Percentiles rank a stretch among this genome's conserved stretches.
phyloP scores from a whole-genome alignment of 1,139 yeast genomes.

The Geotrichum reessii region DNA sequence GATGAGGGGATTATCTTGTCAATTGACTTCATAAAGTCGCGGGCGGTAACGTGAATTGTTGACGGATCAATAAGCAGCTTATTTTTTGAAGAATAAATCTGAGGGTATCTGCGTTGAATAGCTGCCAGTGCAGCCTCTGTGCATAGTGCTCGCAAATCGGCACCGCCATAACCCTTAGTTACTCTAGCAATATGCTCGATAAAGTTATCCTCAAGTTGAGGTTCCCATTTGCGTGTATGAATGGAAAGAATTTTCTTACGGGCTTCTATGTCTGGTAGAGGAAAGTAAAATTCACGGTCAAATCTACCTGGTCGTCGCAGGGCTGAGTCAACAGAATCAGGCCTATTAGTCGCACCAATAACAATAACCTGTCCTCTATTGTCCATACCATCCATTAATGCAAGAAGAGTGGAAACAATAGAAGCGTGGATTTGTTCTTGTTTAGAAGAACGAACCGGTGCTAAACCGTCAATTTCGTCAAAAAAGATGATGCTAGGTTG shows the following conservation, averaged over 20 bases:
- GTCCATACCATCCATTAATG: conserved; percentile 99
- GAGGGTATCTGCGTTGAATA: conserved; percentile 89
- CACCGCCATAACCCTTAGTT: conserved; percentile 97
- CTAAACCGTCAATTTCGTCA: conserved; percentile 96
- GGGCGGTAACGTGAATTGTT: conserved; percentile 66
- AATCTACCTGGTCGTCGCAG: conserved; percentile 94
- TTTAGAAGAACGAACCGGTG: conserved; percentile 93
- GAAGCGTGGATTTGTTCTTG: conserved; percentile 98
- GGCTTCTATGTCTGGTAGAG: conserved; percentile 78
- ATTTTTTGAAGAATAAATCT: conserved; percentile 71
- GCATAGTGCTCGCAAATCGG: conserved; percentile 87
- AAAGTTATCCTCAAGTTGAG: conserved; percentile 56
- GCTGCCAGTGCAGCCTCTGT: conserved; percentile 94
- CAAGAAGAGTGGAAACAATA: conserved; percentile 87
- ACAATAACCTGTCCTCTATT: conserved; percentile 94
- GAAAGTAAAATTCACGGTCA: conserved; percentile 92
- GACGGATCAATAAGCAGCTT: conserved; percentile 69
- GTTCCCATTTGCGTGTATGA: conserved; percentile 85
- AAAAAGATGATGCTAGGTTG: conserved; percentile 94
- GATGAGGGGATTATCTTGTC: conserved; percentile 89
- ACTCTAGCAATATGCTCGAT: conserved; percentile 65
- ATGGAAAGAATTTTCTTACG: conserved; percentile 72
- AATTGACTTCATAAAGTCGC: conserved; percentile 80
- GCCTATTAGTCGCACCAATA: conserved; percentile 96
- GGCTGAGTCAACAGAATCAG: conserved; percentile 96